Evolutionary conservation across 129 eudicot genomes (phyloP).

Genomic region (Chrysanthemum lavandulifolium): DNA sequence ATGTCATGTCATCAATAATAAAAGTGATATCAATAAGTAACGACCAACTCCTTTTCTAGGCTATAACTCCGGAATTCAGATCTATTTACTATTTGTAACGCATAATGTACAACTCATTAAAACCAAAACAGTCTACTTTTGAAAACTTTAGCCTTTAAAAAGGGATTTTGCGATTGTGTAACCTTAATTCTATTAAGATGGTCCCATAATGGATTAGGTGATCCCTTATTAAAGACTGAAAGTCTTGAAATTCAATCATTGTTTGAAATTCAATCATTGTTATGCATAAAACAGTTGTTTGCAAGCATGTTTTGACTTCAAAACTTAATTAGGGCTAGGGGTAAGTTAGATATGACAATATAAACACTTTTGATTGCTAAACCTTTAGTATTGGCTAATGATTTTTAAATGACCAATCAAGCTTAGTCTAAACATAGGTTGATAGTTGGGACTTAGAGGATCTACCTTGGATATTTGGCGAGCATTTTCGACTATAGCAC

Average conservation of each 20-base stretch:
- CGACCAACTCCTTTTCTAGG: conserved; percentile 12
- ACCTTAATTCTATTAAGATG: too few relatives aligned
- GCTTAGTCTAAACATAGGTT: not conserved
- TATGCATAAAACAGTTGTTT: conserved; percentile 17
- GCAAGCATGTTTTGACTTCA: conserved; percentile 19
- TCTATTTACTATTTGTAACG: conserved; percentile 16
- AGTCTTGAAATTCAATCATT: conserved; percentile 16
- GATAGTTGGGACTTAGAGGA: conserved; percentile 13
- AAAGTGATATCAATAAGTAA: conserved; percentile 25
- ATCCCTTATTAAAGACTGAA: too few relatives aligned
- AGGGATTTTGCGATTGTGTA: too few relatives aligned
- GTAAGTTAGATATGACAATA: not conserved
- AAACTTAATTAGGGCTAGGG: not conserved
- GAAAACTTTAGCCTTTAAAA: not conserved
- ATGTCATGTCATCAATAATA: conserved; percentile 34
- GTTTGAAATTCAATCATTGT: conserved; percentile 4
- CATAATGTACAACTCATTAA: conserved; percentile 19
- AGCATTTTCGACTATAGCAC: conserved; percentile 57
- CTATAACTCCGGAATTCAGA: conserved; percentile 18
- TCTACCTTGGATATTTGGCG: conserved; percentile 61
- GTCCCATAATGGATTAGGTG: too few relatives aligned
- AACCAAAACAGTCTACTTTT: not conserved
- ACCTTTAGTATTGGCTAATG: too few relatives aligned
- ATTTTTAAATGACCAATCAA: conserved; percentile 1
- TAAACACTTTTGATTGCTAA: too few relatives aligned